Evolutionary conservation across 1,284 basidiomycete genomes (phyloP).

Genomic region (Chondrostereum purpureum): DNA sequence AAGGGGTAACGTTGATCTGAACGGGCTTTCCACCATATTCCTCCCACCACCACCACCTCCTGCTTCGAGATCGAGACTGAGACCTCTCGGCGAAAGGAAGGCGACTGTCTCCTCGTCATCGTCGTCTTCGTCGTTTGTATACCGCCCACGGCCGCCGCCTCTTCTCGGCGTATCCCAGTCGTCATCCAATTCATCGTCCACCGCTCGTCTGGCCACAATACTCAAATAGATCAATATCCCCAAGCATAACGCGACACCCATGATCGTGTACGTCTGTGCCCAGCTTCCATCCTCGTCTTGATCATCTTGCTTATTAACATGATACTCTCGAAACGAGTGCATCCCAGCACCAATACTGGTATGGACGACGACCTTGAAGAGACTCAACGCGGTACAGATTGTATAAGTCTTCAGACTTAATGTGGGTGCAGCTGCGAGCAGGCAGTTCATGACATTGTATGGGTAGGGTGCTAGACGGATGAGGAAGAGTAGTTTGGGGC

Average conservation of each 20-base stretch:
- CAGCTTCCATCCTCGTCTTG: slow-evolving; percentile 36
- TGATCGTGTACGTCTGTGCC: slow-evolving; percentile 59
- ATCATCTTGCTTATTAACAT: slow-evolving; percentile 25
- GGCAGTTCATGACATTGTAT: slow-evolving; percentile 87
- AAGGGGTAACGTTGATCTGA: slow-evolving; percentile 23
- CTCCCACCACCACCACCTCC: slow-evolving; percentile 18
- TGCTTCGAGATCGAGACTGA: slow-evolving; percentile 2
- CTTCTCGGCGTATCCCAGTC: slow-evolving; percentile 28
- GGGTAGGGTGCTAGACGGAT: slow-evolving; percentile 81
- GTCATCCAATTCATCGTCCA: slow-evolving; percentile 71
- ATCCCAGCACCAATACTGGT: slow-evolving; percentile 78
- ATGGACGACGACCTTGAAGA: slow-evolving; percentile 84
- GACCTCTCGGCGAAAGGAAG: slow-evolving; percentile 27
- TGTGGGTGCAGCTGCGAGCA: slow-evolving; percentile 82
- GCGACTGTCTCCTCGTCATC: slow-evolving; percentile 42
- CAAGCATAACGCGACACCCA: slow-evolving; percentile 68
- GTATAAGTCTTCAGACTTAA: slow-evolving; percentile 75
- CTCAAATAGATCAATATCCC: slow-evolving; percentile 76
- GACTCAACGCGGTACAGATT: slow-evolving; percentile 72
- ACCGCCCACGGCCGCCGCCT: slow-evolving; percentile 12
- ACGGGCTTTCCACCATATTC: slow-evolving; percentile 33
- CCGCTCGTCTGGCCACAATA: slow-evolving; percentile 72
- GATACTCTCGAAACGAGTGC: slow-evolving; percentile 72
- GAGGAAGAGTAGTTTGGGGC: slow-evolving; percentile 77
- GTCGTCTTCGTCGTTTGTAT: slow-evolving; percentile 22